phyloP scores from a whole-genome alignment of 352 stramenopile genomes.

The Achlya hypogyna region DNA sequence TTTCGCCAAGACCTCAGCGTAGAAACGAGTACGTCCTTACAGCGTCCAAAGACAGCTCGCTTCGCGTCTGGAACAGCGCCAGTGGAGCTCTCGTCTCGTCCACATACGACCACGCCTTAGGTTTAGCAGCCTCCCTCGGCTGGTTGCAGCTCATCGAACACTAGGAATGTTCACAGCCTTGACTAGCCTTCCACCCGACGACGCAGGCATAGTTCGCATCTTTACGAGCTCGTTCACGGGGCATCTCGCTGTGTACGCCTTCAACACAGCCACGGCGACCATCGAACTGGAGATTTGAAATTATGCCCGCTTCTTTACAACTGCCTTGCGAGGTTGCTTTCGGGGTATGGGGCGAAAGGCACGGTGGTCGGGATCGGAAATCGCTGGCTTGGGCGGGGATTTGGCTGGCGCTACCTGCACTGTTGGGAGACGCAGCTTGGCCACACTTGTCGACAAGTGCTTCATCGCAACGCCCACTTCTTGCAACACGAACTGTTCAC shows the following conservation, averaged over 20 bases:
- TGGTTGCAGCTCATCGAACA: constrained; percentile 1
- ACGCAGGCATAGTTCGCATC: neutral
- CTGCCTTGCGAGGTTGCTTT: neutral
- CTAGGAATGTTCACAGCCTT: constrained; percentile 59
- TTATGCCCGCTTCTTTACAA: neutral
- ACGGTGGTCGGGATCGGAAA: no score
- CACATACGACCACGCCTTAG: constrained; percentile 25
- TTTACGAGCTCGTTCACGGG: constrained; percentile 8
- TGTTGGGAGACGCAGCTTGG: no score
- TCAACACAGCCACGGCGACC: neutral
- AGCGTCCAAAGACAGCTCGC: constrained; percentile 68
- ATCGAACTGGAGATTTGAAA: neutral
- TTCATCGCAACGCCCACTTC: neutral
- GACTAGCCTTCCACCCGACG: neutral
- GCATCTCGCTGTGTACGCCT: neutral
- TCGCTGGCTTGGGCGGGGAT: no score
- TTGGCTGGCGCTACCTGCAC: no score
- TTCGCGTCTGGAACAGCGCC: constrained; percentile 58
- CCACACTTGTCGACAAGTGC: neutral
- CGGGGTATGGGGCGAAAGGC: neutral
- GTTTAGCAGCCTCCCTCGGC: neutral
- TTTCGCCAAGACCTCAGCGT: neutral
- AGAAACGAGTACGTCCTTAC: constrained; percentile 29
- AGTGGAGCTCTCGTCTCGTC: constrained; percentile 30
- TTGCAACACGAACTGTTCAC: neutral